A percentile compares a stretch with the other conserved stretches of the same genome.
phyloP scores from a whole-genome alignment of 2,329 filamentous ascomycete species.

The Hysterium pulicare region DNA sequence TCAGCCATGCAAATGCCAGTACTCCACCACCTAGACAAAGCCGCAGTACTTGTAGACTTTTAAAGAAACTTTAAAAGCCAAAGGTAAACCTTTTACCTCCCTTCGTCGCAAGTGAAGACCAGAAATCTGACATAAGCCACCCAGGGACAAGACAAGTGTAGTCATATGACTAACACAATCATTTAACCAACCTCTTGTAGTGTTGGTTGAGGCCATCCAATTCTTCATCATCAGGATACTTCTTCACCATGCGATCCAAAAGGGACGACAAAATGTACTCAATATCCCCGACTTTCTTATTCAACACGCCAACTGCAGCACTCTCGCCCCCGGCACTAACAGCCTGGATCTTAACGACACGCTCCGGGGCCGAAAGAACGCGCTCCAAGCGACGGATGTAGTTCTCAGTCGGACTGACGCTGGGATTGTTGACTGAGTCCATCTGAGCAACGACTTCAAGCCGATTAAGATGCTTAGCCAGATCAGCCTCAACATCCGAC shows the following conservation, averaged over 20 bases:
- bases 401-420: constrained; percentile 20
- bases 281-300: constrained; percentile 4
- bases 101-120: too few relatives aligned
- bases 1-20: too few relatives aligned
- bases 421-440: constrained; percentile 20
- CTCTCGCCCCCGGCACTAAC: too few relatives aligned
- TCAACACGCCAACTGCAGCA: background rate
- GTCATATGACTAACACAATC: too few relatives aligned
- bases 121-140: too few relatives aligned
- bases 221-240: background rate
- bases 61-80: too few relatives aligned
- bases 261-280: background rate
- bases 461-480: constrained; percentile 22
- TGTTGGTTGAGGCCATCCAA: background rate
- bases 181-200: background rate
- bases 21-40: too few relatives aligned
- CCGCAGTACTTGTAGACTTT: too few relatives aligned
- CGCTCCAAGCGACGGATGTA: constrained; percentile 23
- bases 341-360: too few relatives aligned
- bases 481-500: constrained; percentile 27
- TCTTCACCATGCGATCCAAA: background rate
- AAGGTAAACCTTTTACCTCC: too few relatives aligned
- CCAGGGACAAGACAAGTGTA: too few relatives aligned
- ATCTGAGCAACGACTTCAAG: constrained; percentile 30
- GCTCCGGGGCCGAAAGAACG: background rate